Evolutionary conservation across 345 rosid species (phyloP), one percentile per base, ranked within the genome.

Genomic region (Linum lewisii): DNA sequence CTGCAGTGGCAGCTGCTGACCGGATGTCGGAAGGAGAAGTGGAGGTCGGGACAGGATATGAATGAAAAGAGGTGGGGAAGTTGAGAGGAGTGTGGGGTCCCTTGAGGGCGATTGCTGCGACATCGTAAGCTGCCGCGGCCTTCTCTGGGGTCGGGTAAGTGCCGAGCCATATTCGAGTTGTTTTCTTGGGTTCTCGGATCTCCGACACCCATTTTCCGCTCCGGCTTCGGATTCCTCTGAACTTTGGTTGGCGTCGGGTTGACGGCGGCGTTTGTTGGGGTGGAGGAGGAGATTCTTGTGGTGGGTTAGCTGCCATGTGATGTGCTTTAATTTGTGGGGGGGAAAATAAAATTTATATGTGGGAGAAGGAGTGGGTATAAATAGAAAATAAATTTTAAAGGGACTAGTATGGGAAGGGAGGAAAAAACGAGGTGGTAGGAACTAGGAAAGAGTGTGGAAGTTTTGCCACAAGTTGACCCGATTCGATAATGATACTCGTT

Each of bases 201-300:
- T 86, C 94, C 2, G 94, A 86, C 1, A 86, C 94, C 86, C 87
- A 78, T 82, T 84, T 76, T 8, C 97, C 90, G 23, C 86, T 84
- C 63, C 97, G 70, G 42, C 72, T 63, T 37, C 97, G 66, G 26
- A 90, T 77, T 5, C 95, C 95, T 16, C 79, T 66, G 66, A 68
- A 86, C 4, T 1, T 20, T 1, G 86, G 72, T 9, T 78, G 83
- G 51, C 78, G 72, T 2, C 85, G 75, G 38, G 71, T 49, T 1
- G 64, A 62, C 16, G 67, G 59, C 24, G 18, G 60, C 32, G 32
- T 2, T 26, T 26, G 32, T 26, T 26, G 32, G 32, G 32, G 2
- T 26, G 32, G 32, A 26, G 32, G 6, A 26, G 32, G 32, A 26
- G 32, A 26, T 26, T 26, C 32, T 26, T 26, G 32, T 2, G 32